Conservation (phyloP, 164 flowering plant genomes). For the Hamamelis virginiana region DNA sequence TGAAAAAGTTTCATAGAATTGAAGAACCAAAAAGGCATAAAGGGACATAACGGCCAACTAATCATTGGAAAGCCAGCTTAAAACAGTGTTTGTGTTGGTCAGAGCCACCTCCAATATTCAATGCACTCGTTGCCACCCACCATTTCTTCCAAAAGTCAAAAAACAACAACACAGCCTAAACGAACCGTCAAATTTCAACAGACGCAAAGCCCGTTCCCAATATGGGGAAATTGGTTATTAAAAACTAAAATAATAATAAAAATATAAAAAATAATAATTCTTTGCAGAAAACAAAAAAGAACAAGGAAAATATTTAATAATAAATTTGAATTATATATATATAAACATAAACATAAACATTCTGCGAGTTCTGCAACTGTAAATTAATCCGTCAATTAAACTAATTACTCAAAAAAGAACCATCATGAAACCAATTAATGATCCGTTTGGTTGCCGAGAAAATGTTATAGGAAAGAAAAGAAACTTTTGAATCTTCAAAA, state of each 20-base stretch:
- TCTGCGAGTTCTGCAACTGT: too few relatives aligned
- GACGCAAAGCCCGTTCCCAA: too few relatives aligned
- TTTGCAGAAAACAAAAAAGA: too few relatives aligned
- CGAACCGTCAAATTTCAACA: background rate
- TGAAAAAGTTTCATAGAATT: background rate
- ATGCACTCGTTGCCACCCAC: background rate
- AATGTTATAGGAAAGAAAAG: too few relatives aligned
- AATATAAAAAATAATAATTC: too few relatives aligned
- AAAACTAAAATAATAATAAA: background rate
- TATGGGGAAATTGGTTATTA: background rate
- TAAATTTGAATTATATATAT: background rate
- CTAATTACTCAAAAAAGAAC: too few relatives aligned
- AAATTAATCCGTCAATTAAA: too few relatives aligned
- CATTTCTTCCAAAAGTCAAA: background rate
- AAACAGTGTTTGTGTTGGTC: background rate
- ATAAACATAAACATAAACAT: too few relatives aligned
- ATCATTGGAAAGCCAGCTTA: background rate
- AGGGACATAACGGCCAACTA: background rate
- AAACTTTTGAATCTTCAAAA: too few relatives aligned
- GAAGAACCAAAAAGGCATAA: conserved; percentile 1
- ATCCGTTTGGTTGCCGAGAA: too few relatives aligned
- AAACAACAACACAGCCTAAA: background rate
- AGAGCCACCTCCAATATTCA: background rate
- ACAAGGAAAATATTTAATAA: background rate
- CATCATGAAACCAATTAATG: too few relatives aligned